Conservation (phyloP, 495 filamentous ascomycete genomes). For the Talaromyces liani region DNA sequence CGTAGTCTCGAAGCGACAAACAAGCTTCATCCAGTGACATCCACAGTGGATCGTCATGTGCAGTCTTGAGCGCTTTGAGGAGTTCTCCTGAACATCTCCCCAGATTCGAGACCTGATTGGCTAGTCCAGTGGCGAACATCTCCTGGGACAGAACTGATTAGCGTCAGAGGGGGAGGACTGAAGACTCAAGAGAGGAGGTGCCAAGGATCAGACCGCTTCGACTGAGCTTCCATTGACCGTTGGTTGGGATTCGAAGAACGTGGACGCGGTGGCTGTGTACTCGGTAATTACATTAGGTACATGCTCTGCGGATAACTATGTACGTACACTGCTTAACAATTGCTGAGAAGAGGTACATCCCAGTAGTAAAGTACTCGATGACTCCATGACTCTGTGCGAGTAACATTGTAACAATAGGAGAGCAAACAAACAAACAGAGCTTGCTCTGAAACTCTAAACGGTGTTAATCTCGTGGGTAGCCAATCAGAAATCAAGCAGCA, state of each 20-base stretch:
- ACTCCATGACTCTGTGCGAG: too few species aligned
- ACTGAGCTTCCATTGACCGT: not conserved
- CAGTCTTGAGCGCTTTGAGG: not conserved
- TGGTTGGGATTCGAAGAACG: not conserved
- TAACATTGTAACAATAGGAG: too few species aligned
- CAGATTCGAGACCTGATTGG: not conserved
- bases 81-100: not conserved
- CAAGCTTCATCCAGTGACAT: not conserved
- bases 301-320: not conserved
- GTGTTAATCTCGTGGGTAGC: not conserved
- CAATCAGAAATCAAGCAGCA: not conserved
- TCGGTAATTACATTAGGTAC: too few species aligned
- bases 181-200: not conserved
- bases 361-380: too few species aligned
- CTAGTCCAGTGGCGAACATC: not conserved
- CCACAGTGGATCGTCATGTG: not conserved
- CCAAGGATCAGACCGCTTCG: not conserved
- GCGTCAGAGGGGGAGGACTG: not conserved
- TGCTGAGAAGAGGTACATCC: too few species aligned
- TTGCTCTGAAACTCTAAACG: not conserved
- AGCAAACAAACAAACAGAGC: too few species aligned
- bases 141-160: not conserved
- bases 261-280: not conserved
- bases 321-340: not conserved
- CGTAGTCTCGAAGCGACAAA: not conserved